Evolutionary conservation across 257 asterid species (phyloP), one percentile per base, ranked within the genome.

Genomic region (Mentha longifolia): DNA sequence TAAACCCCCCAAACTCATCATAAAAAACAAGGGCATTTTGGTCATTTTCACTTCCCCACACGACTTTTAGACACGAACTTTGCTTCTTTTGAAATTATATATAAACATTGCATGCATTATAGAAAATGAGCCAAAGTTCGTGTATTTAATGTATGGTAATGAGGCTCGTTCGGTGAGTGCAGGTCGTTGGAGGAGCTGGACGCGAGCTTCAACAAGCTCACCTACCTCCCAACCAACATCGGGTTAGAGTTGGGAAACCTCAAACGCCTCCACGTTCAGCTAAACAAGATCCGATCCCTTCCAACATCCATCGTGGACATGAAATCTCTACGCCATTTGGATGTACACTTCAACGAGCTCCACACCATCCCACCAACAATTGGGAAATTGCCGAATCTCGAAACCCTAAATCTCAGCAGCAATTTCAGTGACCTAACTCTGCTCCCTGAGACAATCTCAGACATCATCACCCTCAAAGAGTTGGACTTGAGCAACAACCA

Each of bases 401-500:
- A 87, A 80, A 76, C 68, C 70, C 83, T 94, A 15, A 84, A 91
- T 64, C 76, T 94, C 3, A 79, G 96, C 78, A 85, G 91, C 78
- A 94, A 94, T 69, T 94, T 94, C 84, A 92, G 84, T 41, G 97
- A 94, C 82, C 75, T 94, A 28, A 75, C 82, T n/a, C 85, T 81
- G 28, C 90, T 94, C 10, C 97, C 99, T 1, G 82, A 79, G 14
- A 81, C 96, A 9, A 74, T 94, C 10, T 77, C 89, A 19, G 94
- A 91, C 79, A 85, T 94, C 22, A 77, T 71, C 49, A 88, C 68
- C 79, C 90, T 94, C 22, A 89, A 80, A 67, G 97, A 91, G 56
- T 89, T 89, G n/a, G 96, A 91, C 68, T 54, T 91, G 82, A 89
- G 97, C 85, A 87, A 94, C 87, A 91, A 94, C 74, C 98, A 94